A percentile compares a stretch with the other conserved stretches of the same genome.
phyloP scores from a whole-genome alignment of 352 stramenopile species.

The Phytophthora pinifolia region DNA sequence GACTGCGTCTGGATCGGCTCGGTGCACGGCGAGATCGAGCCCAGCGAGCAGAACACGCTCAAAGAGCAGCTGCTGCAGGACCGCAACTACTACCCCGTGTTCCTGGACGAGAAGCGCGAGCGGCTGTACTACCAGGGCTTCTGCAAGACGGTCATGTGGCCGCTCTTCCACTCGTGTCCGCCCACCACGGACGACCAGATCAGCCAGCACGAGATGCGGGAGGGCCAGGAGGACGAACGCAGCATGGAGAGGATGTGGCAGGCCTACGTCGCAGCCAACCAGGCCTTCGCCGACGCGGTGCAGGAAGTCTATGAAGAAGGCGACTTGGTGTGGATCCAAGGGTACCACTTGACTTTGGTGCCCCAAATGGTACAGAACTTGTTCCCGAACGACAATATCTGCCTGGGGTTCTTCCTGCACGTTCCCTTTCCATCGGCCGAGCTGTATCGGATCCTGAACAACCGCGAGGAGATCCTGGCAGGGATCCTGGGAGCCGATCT shows the following conservation, averaged over 20 bases:
- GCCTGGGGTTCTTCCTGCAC: slow-evolving; percentile 90
- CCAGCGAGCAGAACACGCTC: slow-evolving; percentile 78
- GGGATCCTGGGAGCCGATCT: slow-evolving; percentile 88
- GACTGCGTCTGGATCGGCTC: slow-evolving; percentile 87
- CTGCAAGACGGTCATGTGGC: slow-evolving; percentile 92
- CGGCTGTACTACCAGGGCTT: slow-evolving; percentile 90
- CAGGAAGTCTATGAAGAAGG: slow-evolving; percentile 88
- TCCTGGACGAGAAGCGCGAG: slow-evolving; percentile 84
- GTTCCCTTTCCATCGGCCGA: slow-evolving; percentile 90
- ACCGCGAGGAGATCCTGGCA: slow-evolving; percentile 85
- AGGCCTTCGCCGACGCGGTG: slow-evolving; percentile 85
- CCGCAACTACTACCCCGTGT: slow-evolving; percentile 92
- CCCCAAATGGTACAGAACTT: slow-evolving; percentile 88
- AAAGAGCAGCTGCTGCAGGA: slow-evolving; percentile 85
- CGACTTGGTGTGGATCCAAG: slow-evolving; percentile 90
- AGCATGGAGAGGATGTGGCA: slow-evolving; percentile 88
- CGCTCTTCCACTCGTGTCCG: slow-evolving; percentile 88
- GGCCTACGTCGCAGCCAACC: slow-evolving; percentile 88
- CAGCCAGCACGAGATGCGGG: slow-evolving; percentile 56
- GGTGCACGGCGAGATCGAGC: slow-evolving; percentile 78
- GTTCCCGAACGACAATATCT: slow-evolving; percentile 90
- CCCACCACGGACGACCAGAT: slow-evolving; percentile 81
- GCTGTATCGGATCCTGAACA: slow-evolving; percentile 89
- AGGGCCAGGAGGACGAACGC: slow-evolving; percentile 49
- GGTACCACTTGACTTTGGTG: slow-evolving; percentile 90